Conservation (phyloP, 371 early-diverging fungal species). For the Dinochytrium kinnereticum region DNA sequence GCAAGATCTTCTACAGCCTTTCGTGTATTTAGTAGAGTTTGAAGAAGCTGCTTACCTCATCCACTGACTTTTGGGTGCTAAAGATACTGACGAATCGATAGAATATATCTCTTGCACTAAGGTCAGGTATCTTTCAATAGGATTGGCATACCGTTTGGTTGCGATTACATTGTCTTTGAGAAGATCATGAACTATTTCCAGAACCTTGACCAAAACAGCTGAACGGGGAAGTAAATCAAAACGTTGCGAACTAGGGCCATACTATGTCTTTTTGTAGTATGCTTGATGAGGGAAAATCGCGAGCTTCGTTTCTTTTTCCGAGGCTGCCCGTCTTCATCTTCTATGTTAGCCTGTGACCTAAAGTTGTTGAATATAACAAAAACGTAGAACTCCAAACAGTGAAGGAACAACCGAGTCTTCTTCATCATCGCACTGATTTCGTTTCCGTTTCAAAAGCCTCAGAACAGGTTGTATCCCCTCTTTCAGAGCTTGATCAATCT, state of each 20-base stretch:
- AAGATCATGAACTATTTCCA: background rate
- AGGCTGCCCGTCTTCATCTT: background rate
- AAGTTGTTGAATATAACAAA: background rate
- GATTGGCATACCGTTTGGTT: background rate
- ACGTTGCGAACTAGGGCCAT: background rate
- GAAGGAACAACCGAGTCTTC: background rate
- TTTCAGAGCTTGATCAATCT: background rate
- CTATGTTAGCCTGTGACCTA: too few relatives aligned
- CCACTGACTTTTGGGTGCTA: background rate
- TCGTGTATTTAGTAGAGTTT: background rate
- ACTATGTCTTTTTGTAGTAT: background rate
- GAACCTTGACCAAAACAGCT: background rate
- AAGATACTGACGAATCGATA: background rate
- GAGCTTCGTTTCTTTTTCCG: background rate
- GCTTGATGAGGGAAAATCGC: background rate
- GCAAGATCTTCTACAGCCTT: conserved; percentile 10
- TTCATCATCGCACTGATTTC: background rate
- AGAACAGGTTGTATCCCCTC: background rate
- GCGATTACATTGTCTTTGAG: background rate
- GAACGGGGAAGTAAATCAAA: background rate
- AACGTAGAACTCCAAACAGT: background rate
- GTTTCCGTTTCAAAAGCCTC: background rate
- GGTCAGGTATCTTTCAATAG: too few relatives aligned
- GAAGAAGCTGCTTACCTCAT: background rate
- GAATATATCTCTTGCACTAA: background rate